Base-by-base conservation (phyloP, 2,329 filamentous ascomycete genomes). In the Aureobasidium zeae region DNA sequence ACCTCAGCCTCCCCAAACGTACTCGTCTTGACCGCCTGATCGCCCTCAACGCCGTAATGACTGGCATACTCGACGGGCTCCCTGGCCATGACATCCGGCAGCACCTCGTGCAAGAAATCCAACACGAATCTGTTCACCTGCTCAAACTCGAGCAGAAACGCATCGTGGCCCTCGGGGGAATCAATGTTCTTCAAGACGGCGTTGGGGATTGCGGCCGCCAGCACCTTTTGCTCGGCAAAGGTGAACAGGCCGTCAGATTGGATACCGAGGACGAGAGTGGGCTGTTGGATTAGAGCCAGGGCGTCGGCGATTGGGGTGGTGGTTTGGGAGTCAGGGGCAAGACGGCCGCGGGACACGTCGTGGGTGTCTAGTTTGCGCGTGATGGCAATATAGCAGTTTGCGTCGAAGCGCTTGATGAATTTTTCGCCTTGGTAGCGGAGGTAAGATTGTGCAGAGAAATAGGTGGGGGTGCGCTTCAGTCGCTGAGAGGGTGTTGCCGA, bases 301-400 rank as follows among this genome's bases (percentile, higher is more conserved):
- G 89, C 89, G 47, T 86, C 78, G 19, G 76, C 73, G 22, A 94
- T 79, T 0, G 19, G 74, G 70, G 29, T 66, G 54, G n/a, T 77
- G 4, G 54, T 49, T 17, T 50, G 49, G 7, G 39, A 36, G 22
- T 44, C 48, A 12, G 52, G 47, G 13, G 44, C 37, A 26, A 48
- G 60, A 4, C 89, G 81, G 58, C 81, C 77, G 30, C 88, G 77
- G 11, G 87, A 93, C 19, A 98, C 79, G 60, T 98, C 91, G 63
- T 98, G 91, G 0, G 91, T 96, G 61, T 98, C 91, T 12, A 98
- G 76, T 65, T 98, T 98, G 56, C 91, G 83, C 4, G 91, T 96
- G 64, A 98, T 95, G 53, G 91, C 88, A 54, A 98, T 96, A 68
- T 98, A 98, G 68, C 91, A 98, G 63, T 98, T 98, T 56, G 87